Conservation (phyloP, 306 rosid species). For the Citrullus colocynthis region DNA sequence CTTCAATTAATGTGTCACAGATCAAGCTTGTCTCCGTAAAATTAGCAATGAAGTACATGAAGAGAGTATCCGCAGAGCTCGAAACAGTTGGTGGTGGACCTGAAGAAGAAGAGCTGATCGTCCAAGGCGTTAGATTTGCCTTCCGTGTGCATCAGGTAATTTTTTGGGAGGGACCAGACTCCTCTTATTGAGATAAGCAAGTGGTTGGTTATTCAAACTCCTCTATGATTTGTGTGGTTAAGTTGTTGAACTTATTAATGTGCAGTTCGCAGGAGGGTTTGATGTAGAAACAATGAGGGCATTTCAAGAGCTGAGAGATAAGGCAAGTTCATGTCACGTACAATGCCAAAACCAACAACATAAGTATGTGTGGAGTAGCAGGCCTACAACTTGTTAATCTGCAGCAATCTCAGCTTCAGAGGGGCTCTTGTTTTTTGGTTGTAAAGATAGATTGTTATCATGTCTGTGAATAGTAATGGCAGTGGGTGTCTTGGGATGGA, state of each 20-base stretch:
- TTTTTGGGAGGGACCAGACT: not conserved
- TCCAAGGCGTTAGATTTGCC: slow-evolving; percentile 88
- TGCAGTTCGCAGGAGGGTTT: slow-evolving; percentile 96
- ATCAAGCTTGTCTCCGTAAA: slow-evolving; percentile 92
- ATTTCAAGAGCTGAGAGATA: slow-evolving; percentile 87
- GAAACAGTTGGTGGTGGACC: slow-evolving; percentile 78
- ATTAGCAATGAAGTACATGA: slow-evolving; percentile 93
- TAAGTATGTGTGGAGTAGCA: slow-evolving; percentile 54
- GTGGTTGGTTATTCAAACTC: not conserved
- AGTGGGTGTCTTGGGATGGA: not conserved
- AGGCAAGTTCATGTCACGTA: slow-evolving; percentile 73
- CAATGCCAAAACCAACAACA: slow-evolving; percentile 78
- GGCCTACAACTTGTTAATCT: slow-evolving; percentile 52
- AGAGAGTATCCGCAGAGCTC: slow-evolving; percentile 90
- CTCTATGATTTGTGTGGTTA: not conserved
- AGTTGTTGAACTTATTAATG: not conserved
- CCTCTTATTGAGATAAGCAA: not conserved
- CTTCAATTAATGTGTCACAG: slow-evolving; percentile 24
- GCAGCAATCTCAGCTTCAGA: slow-evolving; percentile 88
- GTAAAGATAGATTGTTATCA: slow-evolving; percentile 44
- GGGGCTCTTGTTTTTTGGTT: slow-evolving; percentile 14
- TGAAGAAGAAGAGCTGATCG: slow-evolving; percentile 92
- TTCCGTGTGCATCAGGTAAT: slow-evolving; percentile 97
- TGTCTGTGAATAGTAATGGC: slow-evolving; percentile 22
- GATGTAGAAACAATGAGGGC: slow-evolving; percentile 95